Evolutionary conservation across 176 grass and related monocot species (phyloP).

Genomic region (Oropetium thomaeum): DNA sequence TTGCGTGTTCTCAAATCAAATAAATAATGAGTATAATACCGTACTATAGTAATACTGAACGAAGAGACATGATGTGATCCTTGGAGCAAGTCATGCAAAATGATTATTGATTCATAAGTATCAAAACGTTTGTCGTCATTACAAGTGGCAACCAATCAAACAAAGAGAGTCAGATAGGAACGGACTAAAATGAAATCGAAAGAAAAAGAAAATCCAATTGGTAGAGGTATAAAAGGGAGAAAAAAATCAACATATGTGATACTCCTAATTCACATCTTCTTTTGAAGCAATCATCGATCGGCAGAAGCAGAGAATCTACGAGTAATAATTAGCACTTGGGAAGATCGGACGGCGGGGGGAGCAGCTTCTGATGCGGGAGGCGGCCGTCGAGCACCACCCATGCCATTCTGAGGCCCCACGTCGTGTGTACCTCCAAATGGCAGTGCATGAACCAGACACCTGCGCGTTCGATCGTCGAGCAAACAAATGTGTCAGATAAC

Average conservation of each 20-base stretch:
- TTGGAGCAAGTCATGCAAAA: conserved; percentile 8
- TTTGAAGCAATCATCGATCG: not conserved
- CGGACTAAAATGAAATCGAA: conserved; percentile 8
- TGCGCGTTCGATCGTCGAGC: not conserved
- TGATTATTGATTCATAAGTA: conserved; percentile 29
- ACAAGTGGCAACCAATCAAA: not conserved
- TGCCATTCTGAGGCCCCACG: conserved; percentile 62
- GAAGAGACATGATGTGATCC: not conserved
- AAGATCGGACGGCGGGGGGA: conserved; percentile 50
- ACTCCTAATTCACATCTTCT: conserved; percentile 16
- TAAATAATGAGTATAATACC: too few relatives aligned
- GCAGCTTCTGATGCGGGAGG: conserved; percentile 41
- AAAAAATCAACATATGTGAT: not conserved
- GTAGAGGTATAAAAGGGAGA: conserved; percentile 2
- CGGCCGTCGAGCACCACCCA: conserved; percentile 47
- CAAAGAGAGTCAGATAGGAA: conserved; percentile 26
- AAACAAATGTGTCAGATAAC: not conserved
- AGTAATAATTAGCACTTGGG: conserved; percentile 51
- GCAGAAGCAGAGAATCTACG: not conserved
- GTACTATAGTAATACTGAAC: not conserved
- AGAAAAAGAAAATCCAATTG: conserved; percentile 41
- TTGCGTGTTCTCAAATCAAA: not conserved
- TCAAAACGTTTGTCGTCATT: conserved; percentile 35
- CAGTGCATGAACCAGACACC: conserved; percentile 76
- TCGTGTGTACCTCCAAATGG: conserved; percentile 55